These are phyloP conservation scores for Leccinum boreale DNA, from an alignment of 768 basidiomycete species.

Conservation along the genomic window DNA sequence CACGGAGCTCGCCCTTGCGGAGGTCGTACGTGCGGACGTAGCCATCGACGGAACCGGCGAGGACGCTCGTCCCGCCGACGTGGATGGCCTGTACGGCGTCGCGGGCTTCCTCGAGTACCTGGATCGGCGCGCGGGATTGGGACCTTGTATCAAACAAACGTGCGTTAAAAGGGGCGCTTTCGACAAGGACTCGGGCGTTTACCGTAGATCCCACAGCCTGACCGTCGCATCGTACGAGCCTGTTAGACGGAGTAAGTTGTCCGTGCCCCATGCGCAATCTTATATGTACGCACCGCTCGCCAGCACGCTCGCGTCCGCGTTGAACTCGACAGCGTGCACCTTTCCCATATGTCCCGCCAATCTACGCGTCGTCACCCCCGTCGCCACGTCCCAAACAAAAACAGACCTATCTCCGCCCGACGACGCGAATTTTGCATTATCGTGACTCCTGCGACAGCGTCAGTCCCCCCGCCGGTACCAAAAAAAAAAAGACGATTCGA, in stretches of 20 bases:
- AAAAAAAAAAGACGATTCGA: neutral
- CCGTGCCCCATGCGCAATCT: neutral
- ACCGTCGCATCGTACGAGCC: conserved; percentile 93
- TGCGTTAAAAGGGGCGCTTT: neutral
- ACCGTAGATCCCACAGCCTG: conserved; percentile 91
- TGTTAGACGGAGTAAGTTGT: conserved; percentile 24
- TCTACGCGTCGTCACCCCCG: conserved; percentile 78
- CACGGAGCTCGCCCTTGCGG: conserved; percentile 84
- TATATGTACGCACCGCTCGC: conserved; percentile 64
- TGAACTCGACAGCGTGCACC: conserved; percentile 88
- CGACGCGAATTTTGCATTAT: conserved; percentile 92
- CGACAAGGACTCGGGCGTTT: rapidly evolving
- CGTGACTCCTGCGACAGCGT: conserved; percentile 59
- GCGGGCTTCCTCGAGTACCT: conserved; percentile 82
- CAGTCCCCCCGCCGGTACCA: neutral
- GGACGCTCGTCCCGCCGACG: conserved; percentile 61
- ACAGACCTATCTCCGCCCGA: conserved; percentile 92
- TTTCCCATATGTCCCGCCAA: conserved; percentile 89
- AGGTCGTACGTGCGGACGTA: conserved; percentile 92
- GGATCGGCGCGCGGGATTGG: conserved; percentile 82
- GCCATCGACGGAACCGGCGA: conserved; percentile 88
- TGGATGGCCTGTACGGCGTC: conserved; percentile 83
- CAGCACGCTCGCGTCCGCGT: conserved; percentile 79
- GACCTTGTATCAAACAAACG: conserved; percentile 41
- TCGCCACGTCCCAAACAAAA: conserved; percentile 94